Conservation (phyloP, 495 filamentous ascomycete genomes). For the Peziza echinospora region DNA sequence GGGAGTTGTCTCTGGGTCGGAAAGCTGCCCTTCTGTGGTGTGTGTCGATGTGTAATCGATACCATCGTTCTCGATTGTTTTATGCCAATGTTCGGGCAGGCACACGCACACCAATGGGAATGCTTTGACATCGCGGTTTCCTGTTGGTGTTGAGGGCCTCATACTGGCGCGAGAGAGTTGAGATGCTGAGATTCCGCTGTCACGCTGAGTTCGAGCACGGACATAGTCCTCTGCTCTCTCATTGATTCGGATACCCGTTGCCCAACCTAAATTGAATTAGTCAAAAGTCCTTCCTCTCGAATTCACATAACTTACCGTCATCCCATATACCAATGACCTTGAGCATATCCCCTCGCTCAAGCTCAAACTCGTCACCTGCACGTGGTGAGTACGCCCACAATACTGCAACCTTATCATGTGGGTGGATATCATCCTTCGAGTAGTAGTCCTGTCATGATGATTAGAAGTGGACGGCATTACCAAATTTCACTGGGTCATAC, state of each 20-base stretch:
- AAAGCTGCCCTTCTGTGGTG: constrained; percentile 5
- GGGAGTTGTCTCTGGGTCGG: constrained; percentile 10
- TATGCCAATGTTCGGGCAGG: constrained; percentile 88
- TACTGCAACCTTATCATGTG: constrained; percentile 70
- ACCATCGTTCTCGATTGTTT: constrained; percentile 74
- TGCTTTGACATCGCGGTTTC: constrained; percentile 78
- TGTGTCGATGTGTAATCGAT: neutral
- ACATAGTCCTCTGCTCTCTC: constrained; percentile 82
- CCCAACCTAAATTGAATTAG: too few species aligned
- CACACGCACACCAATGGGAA: constrained; percentile 98
- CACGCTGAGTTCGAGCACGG: constrained; percentile 49
- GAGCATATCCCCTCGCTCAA: constrained; percentile 94
- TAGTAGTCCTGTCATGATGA: constrained; percentile 66
- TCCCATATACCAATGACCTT: constrained; percentile 99
- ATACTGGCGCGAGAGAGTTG: constrained; percentile 35
- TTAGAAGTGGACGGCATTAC: neutral
- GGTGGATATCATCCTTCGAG: constrained; percentile 84
- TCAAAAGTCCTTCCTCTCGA: constrained; percentile 4
- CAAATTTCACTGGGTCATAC: too few species aligned
- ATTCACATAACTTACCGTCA: constrained; percentile 38
- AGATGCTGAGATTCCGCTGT: constrained; percentile 81
- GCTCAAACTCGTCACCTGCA: constrained; percentile 76
- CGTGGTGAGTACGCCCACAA: constrained; percentile 95
- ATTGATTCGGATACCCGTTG: constrained; percentile 65
- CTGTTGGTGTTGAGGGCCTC: constrained; percentile 24